phyloP scores from a whole-genome alignment of 257 asterid genomes.

The Eucommia ulmoides region DNA sequence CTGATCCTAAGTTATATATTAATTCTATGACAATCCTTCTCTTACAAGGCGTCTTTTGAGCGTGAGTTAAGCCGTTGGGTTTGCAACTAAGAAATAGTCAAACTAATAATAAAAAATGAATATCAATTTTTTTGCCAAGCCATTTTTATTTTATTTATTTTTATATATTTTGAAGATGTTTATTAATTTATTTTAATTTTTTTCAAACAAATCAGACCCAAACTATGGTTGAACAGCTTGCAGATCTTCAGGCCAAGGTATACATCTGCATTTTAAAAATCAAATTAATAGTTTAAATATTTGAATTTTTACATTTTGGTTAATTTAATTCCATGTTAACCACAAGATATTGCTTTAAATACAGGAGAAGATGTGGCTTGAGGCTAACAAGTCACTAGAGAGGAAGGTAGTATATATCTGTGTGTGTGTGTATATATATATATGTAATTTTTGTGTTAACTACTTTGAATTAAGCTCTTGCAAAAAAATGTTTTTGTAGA shows the following conservation, averaged over 20 bases:
- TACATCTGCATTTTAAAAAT: background rate
- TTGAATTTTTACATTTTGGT: background rate
- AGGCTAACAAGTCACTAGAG: constrained; percentile 69
- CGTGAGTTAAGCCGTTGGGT: no score
- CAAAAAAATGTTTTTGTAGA: no score
- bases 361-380: constrained; percentile 83
- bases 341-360: constrained; percentile 1
- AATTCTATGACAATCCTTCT: no score
- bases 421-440: background rate
- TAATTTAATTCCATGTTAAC: background rate
- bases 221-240: constrained; percentile 75
- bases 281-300: background rate
- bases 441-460: background rate
- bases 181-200: constrained; percentile 7
- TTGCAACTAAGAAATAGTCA: no score
- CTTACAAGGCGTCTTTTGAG: no score
- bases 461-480: no score
- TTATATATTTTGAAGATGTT: no score
- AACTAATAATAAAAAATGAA: no score
- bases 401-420: constrained; percentile 45
- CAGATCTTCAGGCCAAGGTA: constrained; percentile 94
- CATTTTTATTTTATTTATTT: no score
- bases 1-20: no score
- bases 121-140: no score
- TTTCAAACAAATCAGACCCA: constrained; percentile 43